phyloP scores from a whole-genome alignment of 768 basidiomycete species.

The Rhodocollybia butyracea region DNA sequence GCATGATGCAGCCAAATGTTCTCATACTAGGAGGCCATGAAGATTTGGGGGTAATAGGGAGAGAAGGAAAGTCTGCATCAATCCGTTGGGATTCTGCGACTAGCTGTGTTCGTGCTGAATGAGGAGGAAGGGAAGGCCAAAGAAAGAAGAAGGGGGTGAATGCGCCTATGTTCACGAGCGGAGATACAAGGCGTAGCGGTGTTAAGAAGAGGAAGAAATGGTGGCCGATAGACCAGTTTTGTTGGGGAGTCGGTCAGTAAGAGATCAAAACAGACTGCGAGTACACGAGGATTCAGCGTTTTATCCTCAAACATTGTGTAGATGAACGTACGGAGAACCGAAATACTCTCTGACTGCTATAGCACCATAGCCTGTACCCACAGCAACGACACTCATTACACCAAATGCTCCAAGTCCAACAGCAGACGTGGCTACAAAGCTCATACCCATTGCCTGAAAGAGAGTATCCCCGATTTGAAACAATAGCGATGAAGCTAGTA shows the following conservation, averaged over 20 bases:
- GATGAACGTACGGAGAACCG: conserved; percentile 9
- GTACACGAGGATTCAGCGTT: not conserved
- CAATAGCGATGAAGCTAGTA: not conserved
- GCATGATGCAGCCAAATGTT: not conserved
- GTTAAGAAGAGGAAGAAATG: not conserved
- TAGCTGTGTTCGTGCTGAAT: not conserved
- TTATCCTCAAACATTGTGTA: too few relatives aligned
- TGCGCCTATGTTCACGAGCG: not conserved
- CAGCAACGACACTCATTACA: not conserved
- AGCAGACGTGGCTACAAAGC: not conserved
- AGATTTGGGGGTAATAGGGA: not conserved
- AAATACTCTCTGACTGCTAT: conserved; percentile 6
- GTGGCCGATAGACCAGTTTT: conserved; percentile 3
- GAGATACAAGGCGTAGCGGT: not conserved
- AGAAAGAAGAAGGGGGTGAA: conserved; percentile 7
- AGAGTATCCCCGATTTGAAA: conserved; percentile 1
- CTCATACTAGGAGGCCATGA: not conserved
- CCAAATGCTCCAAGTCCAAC: not conserved
- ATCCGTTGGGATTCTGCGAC: not conserved
- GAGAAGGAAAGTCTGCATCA: not conserved
- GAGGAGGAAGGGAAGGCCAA: conserved; percentile 1
- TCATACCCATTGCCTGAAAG: not conserved
- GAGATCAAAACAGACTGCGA: not conserved
- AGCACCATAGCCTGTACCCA: conserved; percentile 6
- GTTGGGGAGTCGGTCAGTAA: conserved; percentile 4